Conservation (phyloP, 73 alveolate species). For the Tetrahymena thermophila region DNA sequence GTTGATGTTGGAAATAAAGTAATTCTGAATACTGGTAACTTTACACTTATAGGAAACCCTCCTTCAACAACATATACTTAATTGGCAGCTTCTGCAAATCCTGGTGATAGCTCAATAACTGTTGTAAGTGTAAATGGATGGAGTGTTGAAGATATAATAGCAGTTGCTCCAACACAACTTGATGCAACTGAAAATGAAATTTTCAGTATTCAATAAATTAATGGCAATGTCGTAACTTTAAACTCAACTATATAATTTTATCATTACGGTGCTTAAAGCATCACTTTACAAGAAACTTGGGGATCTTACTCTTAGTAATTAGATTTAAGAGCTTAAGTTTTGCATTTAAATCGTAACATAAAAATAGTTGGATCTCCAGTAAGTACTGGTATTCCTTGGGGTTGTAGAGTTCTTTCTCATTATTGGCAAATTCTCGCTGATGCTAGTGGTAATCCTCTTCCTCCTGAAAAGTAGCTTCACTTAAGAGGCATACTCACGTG, state of each 20-base stretch:
- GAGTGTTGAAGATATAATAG: constrained; percentile 25
- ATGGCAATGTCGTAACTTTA: constrained; percentile 5
- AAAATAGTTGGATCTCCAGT: not conserved
- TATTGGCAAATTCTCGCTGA: not conserved
- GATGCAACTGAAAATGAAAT: constrained; percentile 14
- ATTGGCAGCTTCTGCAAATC: constrained; percentile 1
- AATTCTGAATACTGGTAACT: constrained; percentile 7
- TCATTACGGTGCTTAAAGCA: constrained; percentile 5
- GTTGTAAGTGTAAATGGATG: constrained; percentile 14
- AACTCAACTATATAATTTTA: not conserved
- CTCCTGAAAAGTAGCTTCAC: not conserved
- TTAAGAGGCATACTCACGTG: constrained; percentile 4
- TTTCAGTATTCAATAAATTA: not conserved
- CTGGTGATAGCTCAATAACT: constrained; percentile 17
- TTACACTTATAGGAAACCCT: constrained; percentile 7
- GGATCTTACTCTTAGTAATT: not conserved
- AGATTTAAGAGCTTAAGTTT: constrained; percentile 12
- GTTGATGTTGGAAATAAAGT: constrained; percentile 36
- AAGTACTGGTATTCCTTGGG: not conserved
- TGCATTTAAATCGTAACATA: constrained; percentile 21
- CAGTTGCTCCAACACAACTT: constrained; percentile 5
- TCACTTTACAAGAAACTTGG: not conserved
- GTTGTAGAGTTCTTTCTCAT: constrained; percentile 6
- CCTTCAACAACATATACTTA: not conserved
- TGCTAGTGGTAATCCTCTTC: constrained; percentile 4